Conservation (phyloP, 371 early-diverging fungal species). For the Lichtheimia ramosa region DNA sequence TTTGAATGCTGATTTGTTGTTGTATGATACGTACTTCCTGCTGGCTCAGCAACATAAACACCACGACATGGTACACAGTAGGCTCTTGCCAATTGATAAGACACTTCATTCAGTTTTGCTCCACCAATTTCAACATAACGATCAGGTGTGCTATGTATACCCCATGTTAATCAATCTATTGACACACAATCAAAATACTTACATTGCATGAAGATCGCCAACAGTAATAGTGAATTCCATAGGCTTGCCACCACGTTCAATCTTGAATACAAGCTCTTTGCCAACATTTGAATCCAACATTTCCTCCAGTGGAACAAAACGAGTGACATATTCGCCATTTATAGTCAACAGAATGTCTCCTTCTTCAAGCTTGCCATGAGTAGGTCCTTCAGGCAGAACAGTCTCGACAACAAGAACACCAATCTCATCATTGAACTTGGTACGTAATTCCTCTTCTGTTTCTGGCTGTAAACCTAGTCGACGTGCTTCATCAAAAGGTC, state of each 20-base stretch:
- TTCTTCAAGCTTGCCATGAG: conserved; percentile 69
- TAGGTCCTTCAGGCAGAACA: conserved; percentile 86
- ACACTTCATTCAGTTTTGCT: conserved; percentile 79
- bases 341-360: conserved; percentile 88
- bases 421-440: conserved; percentile 71
- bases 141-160: conserved; percentile 62
- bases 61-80: conserved; percentile 84
- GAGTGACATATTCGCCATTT: conserved; percentile 76
- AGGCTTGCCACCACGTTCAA: conserved; percentile 78
- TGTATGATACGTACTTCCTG: conserved; percentile 41
- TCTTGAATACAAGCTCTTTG: conserved; percentile 55
- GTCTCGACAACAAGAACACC: conserved; percentile 87
- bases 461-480: conserved; percentile 66
- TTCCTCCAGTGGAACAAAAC: conserved; percentile 83
- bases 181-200: conserved; percentile 16
- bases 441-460: conserved; percentile 76
- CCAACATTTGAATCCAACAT: conserved; percentile 78
- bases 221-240: conserved; percentile 61
- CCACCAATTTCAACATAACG: conserved; percentile 89
- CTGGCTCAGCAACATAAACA: conserved; percentile 74
- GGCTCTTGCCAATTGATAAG: conserved; percentile 85
- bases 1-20: too few relatives aligned
- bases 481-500: conserved; percentile 76
- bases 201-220: conserved; percentile 75
- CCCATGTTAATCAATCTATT: not conserved